A percentile compares a stretch with the other conserved stretches of the same genome.
Conservation (phyloP, 2,329 filamentous ascomycete genomes). For the Malbranchea zuffiana region DNA sequence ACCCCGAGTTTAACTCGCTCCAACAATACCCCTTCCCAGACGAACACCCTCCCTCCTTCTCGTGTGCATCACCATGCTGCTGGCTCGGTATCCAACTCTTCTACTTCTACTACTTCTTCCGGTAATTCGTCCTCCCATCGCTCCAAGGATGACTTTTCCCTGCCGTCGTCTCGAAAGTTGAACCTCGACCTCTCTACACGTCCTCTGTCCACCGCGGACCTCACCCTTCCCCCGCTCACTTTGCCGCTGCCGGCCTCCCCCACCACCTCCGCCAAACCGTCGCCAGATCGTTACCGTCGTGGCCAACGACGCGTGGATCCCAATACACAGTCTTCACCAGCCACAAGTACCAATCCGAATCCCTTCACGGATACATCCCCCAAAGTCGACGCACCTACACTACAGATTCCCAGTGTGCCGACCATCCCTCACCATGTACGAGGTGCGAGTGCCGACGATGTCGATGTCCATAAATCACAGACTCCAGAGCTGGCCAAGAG, state of each 20-base stretch:
- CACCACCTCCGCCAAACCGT: slow-evolving; percentile 52
- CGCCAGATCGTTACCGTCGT: slow-evolving; percentile 76
- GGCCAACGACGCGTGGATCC: slow-evolving; percentile 45
- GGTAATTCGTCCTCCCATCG: slow-evolving; percentile 27
- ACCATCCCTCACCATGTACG: slow-evolving; percentile 40
- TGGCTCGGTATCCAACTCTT: slow-evolving; percentile 45
- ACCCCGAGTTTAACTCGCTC: slow-evolving; percentile 53
- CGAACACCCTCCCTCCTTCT: slow-evolving; percentile 35
- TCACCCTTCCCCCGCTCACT: slow-evolving; percentile 34
- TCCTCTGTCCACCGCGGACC: slow-evolving; percentile 41
- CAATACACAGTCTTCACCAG: background rate
- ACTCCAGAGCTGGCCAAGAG: slow-evolving; percentile 58
- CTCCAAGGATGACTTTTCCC: slow-evolving; percentile 42
- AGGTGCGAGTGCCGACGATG: slow-evolving; percentile 57
- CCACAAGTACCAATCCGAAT: background rate
- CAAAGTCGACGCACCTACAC: slow-evolving; percentile 2
- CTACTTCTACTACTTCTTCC: slow-evolving; percentile 42
- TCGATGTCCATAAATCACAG: slow-evolving; percentile 41
- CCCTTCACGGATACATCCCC: slow-evolving; percentile 3
- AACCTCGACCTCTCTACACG: slow-evolving; percentile 29
- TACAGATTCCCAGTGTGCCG: slow-evolving; percentile 5
- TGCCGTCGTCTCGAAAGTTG: slow-evolving; percentile 31
- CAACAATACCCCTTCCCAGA: slow-evolving; percentile 37
- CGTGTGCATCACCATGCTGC: slow-evolving; percentile 38
- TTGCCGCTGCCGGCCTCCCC: slow-evolving; percentile 33